A percentile compares a stretch with the other conserved stretches of the same genome.
phyloP scores from a whole-genome alignment of 148 eudicot species.

The Chenopodium quinoa region DNA sequence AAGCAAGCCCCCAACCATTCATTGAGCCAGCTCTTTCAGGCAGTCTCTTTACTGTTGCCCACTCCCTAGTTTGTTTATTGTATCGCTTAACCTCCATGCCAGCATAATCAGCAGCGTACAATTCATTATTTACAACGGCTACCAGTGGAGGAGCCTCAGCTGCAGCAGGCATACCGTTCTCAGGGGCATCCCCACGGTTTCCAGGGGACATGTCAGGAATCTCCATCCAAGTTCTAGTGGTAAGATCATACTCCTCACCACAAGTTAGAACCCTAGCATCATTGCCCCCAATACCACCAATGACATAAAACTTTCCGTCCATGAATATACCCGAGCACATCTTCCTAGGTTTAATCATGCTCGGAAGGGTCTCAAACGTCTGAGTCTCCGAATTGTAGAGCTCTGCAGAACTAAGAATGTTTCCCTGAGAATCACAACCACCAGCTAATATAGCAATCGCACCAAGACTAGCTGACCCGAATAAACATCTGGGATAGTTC shows the following conservation, averaged over 20 bases:
- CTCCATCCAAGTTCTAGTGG: constrained; percentile 55
- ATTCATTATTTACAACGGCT: constrained; percentile 75
- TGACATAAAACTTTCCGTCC: constrained; percentile 87
- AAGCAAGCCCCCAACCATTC: constrained; percentile 96
- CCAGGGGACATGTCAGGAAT: constrained; percentile 79
- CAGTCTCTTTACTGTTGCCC: constrained; percentile 67
- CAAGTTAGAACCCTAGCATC: constrained; percentile 52
- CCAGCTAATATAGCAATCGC: constrained; percentile 87
- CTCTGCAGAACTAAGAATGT: constrained; percentile 54
- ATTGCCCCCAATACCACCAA: constrained; percentile 71
- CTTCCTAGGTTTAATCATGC: constrained; percentile 64
- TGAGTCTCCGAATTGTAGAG: constrained; percentile 66
- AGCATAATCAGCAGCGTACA: constrained; percentile 88
- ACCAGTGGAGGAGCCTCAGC: constrained; percentile 84
- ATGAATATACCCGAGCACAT: constrained; percentile 86
- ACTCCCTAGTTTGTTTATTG: constrained; percentile 42
- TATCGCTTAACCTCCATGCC: constrained; percentile 64
- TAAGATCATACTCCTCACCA: constrained; percentile 77
- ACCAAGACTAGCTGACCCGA: constrained; percentile 84
- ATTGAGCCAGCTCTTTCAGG: constrained; percentile 75
- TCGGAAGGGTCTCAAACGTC: constrained; percentile 60
- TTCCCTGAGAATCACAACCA: constrained; percentile 62
- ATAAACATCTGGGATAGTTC: constrained; percentile 79
- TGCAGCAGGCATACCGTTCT: constrained; percentile 43
- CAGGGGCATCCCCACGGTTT: constrained; percentile 36